phyloP scores from a whole-genome alignment of 2,329 filamentous ascomycete species.

The Colletotrichum euphorbiae region DNA sequence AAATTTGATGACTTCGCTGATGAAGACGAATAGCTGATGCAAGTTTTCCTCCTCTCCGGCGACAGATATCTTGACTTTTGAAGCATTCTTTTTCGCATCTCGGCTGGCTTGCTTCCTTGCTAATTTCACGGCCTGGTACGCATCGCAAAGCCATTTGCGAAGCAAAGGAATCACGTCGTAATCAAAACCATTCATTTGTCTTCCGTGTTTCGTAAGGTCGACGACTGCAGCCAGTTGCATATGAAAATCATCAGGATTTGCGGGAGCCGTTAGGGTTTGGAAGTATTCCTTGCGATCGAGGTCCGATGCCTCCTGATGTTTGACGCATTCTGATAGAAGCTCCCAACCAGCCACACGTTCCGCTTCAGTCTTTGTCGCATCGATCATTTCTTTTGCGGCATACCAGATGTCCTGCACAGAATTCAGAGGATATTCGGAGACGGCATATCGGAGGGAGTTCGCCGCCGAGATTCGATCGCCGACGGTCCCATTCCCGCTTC shows the following conservation, averaged over 20 bases:
- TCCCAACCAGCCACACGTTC: conserved; percentile 73
- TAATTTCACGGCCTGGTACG: conserved; percentile 64
- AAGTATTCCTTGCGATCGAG: conserved; percentile 76
- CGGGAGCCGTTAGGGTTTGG: conserved; percentile 67
- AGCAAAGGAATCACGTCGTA: conserved; percentile 74
- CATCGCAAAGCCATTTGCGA: conserved; percentile 68
- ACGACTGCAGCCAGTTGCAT: conserved; percentile 73
- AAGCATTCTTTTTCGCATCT: conserved; percentile 51
- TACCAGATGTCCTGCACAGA: conserved; percentile 74
- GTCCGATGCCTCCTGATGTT: conserved; percentile 71
- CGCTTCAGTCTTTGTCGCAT: conserved; percentile 63
- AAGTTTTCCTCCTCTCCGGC: conserved; percentile 71
- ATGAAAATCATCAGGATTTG: conserved; percentile 72
- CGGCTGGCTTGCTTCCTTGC: conserved; percentile 63
- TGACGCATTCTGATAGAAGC: conserved; percentile 73
- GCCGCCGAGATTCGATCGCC: conserved; percentile 69
- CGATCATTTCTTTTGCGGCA: conserved; percentile 73
- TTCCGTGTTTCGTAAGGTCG: conserved; percentile 71
- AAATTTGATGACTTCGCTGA: conserved; percentile 79
- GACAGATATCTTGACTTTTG: conserved; percentile 54
- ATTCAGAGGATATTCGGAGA: conserved; percentile 69
- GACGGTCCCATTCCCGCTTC: conserved; percentile 56
- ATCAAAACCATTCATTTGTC: conserved; percentile 73
- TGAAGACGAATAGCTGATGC: conserved; percentile 71
- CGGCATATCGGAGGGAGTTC: conserved; percentile 64